A percentile compares a stretch with the other conserved stretches of the same genome.
Evolutionary conservation across 2,329 filamentous ascomycete genomes (phyloP).

Genomic region (Ascochyta clinopodiicola): DNA sequence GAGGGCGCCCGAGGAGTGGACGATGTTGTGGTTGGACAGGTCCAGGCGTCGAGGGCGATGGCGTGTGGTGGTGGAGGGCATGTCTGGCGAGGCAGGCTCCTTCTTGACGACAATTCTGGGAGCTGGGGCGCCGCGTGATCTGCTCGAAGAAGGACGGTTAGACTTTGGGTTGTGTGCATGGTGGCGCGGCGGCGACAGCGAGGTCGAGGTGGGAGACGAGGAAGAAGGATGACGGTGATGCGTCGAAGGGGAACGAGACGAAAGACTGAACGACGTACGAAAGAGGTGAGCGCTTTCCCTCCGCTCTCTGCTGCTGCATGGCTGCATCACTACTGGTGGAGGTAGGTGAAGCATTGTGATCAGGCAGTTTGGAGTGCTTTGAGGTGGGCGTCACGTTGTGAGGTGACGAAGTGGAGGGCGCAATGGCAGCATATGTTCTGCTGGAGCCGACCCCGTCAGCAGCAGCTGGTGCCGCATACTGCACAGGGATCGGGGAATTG

Average conservation of each 20-base stretch:
- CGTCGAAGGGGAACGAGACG: conserved; percentile 32
- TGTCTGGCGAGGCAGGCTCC: conserved; percentile 85
- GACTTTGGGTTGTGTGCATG: conserved; percentile 20
- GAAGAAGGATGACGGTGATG: conserved; percentile 26
- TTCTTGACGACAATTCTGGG: conserved; percentile 96
- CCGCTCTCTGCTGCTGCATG: conserved; percentile 48
- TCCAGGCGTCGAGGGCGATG: conserved; percentile 80
- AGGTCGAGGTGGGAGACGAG: conserved; percentile 31
- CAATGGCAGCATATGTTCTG: conserved; percentile 54
- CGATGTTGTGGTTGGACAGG: conserved; percentile 64
- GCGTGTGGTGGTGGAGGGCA: conserved; percentile 72
- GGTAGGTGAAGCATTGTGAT: conserved; percentile 50
- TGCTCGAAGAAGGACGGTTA: conserved; percentile 52
- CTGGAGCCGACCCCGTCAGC: conserved; percentile 48
- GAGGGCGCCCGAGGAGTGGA: conserved; percentile 53
- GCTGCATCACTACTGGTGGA: conserved; percentile 47
- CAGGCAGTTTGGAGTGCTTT: conserved; percentile 43
- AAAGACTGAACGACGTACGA: conserved; percentile 53
- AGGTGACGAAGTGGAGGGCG: conserved; percentile 51
- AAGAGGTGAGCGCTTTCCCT: conserved; percentile 61
- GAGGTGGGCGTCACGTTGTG: conserved; percentile 48
- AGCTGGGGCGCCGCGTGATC: conserved; percentile 59
- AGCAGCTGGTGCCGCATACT: conserved; percentile 46
- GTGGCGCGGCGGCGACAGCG: conserved; percentile 38
- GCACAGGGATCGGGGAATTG: conserved; percentile 49